Conservation (phyloP, 371 early-diverging fungal genomes). For the Mortierella sp. region DNA sequence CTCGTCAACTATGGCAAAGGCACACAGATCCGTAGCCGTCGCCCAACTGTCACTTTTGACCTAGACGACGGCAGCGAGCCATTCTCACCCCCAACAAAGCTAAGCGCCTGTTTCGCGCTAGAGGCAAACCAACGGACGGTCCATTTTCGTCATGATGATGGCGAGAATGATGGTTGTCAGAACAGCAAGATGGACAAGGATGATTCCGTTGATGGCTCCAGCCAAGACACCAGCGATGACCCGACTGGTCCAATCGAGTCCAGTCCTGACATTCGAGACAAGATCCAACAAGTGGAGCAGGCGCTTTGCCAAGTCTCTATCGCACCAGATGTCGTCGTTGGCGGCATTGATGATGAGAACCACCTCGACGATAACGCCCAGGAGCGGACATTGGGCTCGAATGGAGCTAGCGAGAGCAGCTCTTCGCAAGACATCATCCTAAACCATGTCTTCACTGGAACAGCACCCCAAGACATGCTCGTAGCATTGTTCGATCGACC, state of each 20-base stretch:
- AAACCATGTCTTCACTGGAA: slow-evolving; percentile 17
- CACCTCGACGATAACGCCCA: background rate
- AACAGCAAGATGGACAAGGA: background rate
- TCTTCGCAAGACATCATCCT: slow-evolving; percentile 23
- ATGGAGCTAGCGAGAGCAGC: slow-evolving; percentile 2
- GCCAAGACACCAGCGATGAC: background rate
- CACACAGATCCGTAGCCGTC: slow-evolving; percentile 12
- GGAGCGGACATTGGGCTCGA: background rate
- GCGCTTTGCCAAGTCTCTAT: slow-evolving; percentile 31
- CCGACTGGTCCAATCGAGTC: background rate
- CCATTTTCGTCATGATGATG: slow-evolving; percentile 7
- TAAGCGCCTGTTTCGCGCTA: background rate
- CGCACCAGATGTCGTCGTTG: slow-evolving; percentile 1
- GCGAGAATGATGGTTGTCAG: background rate
- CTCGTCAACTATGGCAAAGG: slow-evolving; percentile 12
- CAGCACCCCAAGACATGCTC: slow-evolving; percentile 38
- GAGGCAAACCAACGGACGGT: background rate
- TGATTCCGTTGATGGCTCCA: background rate
- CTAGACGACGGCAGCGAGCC: slow-evolving; percentile 12
- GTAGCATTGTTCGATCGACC: slow-evolving; percentile 41
- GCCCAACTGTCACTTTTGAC: slow-evolving; percentile 42
- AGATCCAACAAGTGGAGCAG: slow-evolving; percentile 11
- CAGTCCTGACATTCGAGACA: background rate
- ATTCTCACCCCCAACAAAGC: background rate
- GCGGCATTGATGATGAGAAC: background rate